A percentile compares a stretch with the other conserved stretches of the same genome.
phyloP scores from a whole-genome alignment of 495 filamentous ascomycete species.

The Tuber borchii region DNA sequence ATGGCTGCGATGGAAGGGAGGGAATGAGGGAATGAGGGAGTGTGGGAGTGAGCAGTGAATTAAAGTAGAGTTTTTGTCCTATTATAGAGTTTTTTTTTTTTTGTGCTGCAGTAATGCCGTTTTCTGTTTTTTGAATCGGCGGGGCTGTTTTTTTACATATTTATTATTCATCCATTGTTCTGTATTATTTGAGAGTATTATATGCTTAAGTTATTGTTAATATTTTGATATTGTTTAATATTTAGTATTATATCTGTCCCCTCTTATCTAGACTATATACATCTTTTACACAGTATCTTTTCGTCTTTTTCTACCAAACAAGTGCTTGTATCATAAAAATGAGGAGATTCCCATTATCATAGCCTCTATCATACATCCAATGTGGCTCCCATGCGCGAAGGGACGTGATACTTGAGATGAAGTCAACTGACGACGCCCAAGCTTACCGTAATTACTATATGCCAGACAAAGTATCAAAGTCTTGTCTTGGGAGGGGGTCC shows the following conservation, averaged over 20 bases:
- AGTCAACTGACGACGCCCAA: no score
- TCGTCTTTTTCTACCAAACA: background rate
- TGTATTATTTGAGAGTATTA: background rate
- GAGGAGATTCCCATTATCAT: background rate
- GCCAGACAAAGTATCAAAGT: background rate
- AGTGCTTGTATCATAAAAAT: no score
- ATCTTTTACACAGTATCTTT: background rate
- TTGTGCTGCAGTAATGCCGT: no score
- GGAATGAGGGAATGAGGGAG: background rate
- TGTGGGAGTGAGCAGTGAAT: background rate
- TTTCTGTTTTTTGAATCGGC: background rate
- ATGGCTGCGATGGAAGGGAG: no score
- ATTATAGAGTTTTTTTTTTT: background rate
- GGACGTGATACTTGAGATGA: background rate
- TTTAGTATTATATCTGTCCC: background rate
- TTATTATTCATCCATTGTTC: background rate
- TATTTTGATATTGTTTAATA: background rate
- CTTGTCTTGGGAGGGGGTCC: background rate
- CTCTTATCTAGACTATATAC: background rate
- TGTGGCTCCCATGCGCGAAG: background rate
- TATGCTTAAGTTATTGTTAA: background rate
- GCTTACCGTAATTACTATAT: no score
- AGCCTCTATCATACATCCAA: background rate
- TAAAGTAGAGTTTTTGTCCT: background rate
- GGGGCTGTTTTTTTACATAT: background rate